Evolutionary conservation across 1,139 yeast species (phyloP), one percentile per base, ranked within the genome.

Genomic region (Magnusiomyces tetraspermus): DNA sequence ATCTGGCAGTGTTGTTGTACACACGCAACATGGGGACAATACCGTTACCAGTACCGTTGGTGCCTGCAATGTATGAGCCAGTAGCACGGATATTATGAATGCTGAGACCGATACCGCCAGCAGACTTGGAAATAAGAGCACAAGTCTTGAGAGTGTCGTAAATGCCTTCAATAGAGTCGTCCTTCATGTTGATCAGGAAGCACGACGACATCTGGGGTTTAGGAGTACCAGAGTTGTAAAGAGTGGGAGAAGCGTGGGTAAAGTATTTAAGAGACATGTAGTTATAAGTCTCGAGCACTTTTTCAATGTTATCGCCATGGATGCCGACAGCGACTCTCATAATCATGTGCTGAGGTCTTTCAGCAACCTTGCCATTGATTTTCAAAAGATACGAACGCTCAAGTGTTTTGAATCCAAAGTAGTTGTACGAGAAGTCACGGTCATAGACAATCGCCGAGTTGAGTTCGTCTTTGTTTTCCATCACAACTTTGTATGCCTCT

Each of bases 291-390:
- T 87, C 94, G 53, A 85, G 70, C 40, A 82, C 94, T 51, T 77
- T 72, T 61, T 78, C 80, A 56, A 88, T 78, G 65, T 87, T 83
- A 50, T 72, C 71, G 55, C 92, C 92, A 63, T 87, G 96, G 61
- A 87, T 86, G 63, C 96, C 96, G 52, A 88, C 77, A 49, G 95
- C 83, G 37, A 87, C 96, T 69, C 96, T 81, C 92, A 87, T 84
- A 58, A 86, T 78, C 76, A 87, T 76, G 68, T 85, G 95, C 71
- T 87, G 96, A 43, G 96, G 96, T 64, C 95, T 82, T 73, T 87
- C 96, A 54, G 89, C 94, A 46, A 85, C 85, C 61, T 79, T 76
- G 55, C 89, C 89, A 58, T 79, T 68, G 59, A 82, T 72, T 68
- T 85, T 78, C 57, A 88, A 74, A 61, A 88, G 74, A 65, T 87